Evolutionary conservation across 129 eudicot genomes (phyloP).

Genomic region (Oenanthe sinensis): DNA sequence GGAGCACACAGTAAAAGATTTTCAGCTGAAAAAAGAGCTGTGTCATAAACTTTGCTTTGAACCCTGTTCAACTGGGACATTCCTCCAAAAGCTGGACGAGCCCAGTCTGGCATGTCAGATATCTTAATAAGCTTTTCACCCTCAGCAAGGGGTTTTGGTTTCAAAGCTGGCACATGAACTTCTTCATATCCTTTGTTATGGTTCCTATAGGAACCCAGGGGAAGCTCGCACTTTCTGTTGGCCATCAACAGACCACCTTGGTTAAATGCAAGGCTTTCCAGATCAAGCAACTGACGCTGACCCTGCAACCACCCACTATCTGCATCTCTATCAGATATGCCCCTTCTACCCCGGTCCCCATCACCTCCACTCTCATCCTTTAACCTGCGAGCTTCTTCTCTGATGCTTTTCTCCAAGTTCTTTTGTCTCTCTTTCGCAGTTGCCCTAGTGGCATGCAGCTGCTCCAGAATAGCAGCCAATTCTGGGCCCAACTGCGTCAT

Average conservation of each 20-base stretch:
- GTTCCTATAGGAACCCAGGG: slow-evolving; percentile 65
- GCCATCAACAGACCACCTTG: slow-evolving; percentile 87
- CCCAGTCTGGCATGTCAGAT: slow-evolving; percentile 76
- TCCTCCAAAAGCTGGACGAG: slow-evolving; percentile 80
- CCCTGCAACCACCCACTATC: slow-evolving; percentile 80
- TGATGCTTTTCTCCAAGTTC: slow-evolving; percentile 79
- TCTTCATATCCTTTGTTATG: slow-evolving; percentile 83
- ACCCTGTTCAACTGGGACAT: slow-evolving; percentile 82
- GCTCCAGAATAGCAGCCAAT: slow-evolving; percentile 75
- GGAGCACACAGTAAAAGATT: slow-evolving; percentile 88
- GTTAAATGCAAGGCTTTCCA: slow-evolving; percentile 68
- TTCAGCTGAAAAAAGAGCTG: slow-evolving; percentile 74
- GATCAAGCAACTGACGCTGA: slow-evolving; percentile 82
- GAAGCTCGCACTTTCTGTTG: slow-evolving; percentile 78
- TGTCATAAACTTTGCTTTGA: slow-evolving; percentile 83
- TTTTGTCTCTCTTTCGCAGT: slow-evolving; percentile 94
- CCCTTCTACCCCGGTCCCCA: slow-evolving; percentile 51
- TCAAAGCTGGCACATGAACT: slow-evolving; percentile 87
- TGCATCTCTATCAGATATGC: slow-evolving; percentile 52
- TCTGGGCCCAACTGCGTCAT: slow-evolving; percentile 61
- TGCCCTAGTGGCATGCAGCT: slow-evolving; percentile 90
- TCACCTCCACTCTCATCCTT: slow-evolving; percentile 70
- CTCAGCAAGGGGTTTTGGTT: slow-evolving; percentile 52
- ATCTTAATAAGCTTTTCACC: slow-evolving; percentile 64
- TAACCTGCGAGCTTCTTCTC: slow-evolving; percentile 87